Evolutionary conservation across 768 basidiomycete genomes (phyloP).

Genomic region (Lentinula sp.): DNA sequence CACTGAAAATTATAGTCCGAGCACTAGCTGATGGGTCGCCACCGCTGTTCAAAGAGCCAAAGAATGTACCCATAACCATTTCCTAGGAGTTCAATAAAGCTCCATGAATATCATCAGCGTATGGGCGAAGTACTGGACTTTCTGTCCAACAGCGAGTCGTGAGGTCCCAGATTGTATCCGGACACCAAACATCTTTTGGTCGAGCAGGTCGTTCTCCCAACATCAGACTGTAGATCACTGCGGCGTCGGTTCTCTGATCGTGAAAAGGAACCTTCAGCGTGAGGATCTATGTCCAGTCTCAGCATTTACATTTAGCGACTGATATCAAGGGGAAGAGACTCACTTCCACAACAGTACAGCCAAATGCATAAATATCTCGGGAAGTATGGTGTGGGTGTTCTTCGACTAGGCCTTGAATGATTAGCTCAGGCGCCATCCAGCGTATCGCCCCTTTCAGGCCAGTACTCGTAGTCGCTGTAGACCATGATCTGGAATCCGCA

Average conservation of each 20-base stretch:
- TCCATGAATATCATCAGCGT: no score
- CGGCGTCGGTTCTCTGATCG: neutral
- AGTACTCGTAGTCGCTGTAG: neutral
- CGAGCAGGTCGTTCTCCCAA: neutral
- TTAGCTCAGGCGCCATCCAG: slow-evolving; percentile 21
- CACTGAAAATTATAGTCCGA: no score
- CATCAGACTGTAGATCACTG: neutral
- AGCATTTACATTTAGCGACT: neutral
- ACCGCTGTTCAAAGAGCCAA: no score
- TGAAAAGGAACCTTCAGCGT: neutral
- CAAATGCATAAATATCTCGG: slow-evolving; percentile 20
- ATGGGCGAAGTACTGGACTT: neutral
- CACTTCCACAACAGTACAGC: slow-evolving; percentile 21
- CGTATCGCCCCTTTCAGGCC: slow-evolving; percentile 2
- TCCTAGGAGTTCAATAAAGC: no score
- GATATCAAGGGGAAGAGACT: neutral
- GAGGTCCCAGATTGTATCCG: neutral
- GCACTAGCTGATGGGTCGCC: no score
- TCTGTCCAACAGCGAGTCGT: neutral
- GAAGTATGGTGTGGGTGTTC: neutral
- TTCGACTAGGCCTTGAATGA: neutral
- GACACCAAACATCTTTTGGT: neutral
- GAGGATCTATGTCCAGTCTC: neutral
- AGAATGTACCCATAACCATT: no score
- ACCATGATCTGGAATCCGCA: neutral